Base-by-base conservation (phyloP, 345 rosid genomes). In the Garcia nutans region DNA sequence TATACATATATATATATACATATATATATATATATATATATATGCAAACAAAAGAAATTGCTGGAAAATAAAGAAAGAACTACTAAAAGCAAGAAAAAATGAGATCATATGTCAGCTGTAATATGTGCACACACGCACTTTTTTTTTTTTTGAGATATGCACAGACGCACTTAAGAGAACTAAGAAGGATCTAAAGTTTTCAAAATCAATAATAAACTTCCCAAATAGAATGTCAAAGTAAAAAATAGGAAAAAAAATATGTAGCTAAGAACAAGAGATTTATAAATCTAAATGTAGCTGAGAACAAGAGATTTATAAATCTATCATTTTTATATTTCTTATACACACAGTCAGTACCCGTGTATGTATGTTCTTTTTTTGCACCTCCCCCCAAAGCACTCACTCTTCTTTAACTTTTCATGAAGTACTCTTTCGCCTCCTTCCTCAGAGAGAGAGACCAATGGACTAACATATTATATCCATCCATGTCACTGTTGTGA, bases 341-440 rank as follows among this genome's bases (percentile, higher is more conserved):
- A 3, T 55, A 37, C 41, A 37, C 41, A 5, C 26, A 56, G 15
- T 42, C 45, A 56, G 10, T 47, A 22, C 60, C 72, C 45, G 57
- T 68, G 72, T 68, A 8, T 68, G 56, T 33, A 2, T 3, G 5
- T 37, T 37, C 6, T 37, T 20, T 41, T 23, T 58, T 55, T 55
- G 37, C 71, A 65, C 24, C 62, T 42, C 37, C 45, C 56, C 37
- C 45, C 56, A 45, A 70, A 70, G 64, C 63, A 5, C 41, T 41
- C 59, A 54, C 75, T 58, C 75, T 54, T 64, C 80, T 77, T n/a
- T n/a, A n/a, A n/a, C n/a, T n/a, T 77, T 44, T 63, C 65, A 65
- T 41, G 70, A 50, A 70, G 62, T 70, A 70, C 75, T 71, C 28
- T 77, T 61, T 69, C 62, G 74, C 61, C 74, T 59, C 45, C 79